Percentiles rank a stretch among this genome's conserved stretches.
Evolutionary conservation across 2,329 filamentous ascomycete species (phyloP).

Genomic region (Acephala macrosclerotiorum): DNA sequence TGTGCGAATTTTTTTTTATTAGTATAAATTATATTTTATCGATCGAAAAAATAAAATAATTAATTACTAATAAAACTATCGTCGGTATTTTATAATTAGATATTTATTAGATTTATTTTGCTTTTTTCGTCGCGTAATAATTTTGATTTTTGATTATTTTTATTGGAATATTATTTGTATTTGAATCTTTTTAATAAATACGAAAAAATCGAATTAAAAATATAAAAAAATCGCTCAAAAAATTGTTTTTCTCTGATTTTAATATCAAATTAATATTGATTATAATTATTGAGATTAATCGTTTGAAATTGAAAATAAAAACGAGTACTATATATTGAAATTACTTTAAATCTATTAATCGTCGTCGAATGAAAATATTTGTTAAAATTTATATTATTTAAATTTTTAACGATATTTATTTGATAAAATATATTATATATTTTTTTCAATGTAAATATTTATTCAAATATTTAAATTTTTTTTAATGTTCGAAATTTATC

Average conservation of each 20-base stretch:
- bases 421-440: conserved; percentile 67
- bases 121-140: conserved; percentile 52
- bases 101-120: conserved; percentile 15
- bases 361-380: conserved; percentile 60
- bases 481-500: not conserved
- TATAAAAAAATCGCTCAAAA: conserved; percentile 27
- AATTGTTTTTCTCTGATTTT: conserved; percentile 27
- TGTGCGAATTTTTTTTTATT: too few species aligned
- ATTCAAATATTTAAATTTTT: too few species aligned
- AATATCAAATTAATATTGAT: conserved; percentile 50
- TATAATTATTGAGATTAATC: conserved; percentile 62
- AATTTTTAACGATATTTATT: conserved; percentile 67
- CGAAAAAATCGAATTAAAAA: conserved; percentile 50
- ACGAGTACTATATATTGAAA: conserved; percentile 54
- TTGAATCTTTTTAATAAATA: conserved; percentile 59
- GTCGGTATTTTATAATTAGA: not conserved
- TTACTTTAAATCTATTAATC: conserved; percentile 59
- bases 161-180: conserved; percentile 53
- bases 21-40: too few species aligned
- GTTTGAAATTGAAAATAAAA: conserved; percentile 55
- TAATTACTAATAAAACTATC: conserved; percentile 17
- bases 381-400: conserved; percentile 63
- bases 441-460: conserved; percentile 58
- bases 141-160: conserved; percentile 57
- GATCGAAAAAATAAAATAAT: conserved; percentile 13